Conservation (phyloP, 108 stramenopile species). For the Discostella stelligeroides region DNA sequence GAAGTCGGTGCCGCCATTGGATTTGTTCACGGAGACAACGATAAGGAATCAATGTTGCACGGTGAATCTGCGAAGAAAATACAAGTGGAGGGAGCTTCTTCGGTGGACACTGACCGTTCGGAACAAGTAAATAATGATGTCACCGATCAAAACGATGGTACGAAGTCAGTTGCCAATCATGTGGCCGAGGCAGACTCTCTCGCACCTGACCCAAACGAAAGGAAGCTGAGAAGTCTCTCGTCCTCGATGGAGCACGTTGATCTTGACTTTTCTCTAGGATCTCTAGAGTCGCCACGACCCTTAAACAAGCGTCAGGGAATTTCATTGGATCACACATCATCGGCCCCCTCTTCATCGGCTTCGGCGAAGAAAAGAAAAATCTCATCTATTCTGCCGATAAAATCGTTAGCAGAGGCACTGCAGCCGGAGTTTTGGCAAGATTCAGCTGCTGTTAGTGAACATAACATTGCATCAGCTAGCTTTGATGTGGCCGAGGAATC, state of each 20-base stretch:
- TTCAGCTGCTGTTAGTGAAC: conserved; percentile 32
- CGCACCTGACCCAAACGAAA: neutral
- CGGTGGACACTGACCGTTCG: too few species aligned
- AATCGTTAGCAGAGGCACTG: conserved; percentile 32
- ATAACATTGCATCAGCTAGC: conserved; percentile 37
- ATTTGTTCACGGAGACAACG: too few species aligned
- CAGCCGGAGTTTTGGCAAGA: conserved; percentile 39
- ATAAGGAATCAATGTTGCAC: too few species aligned
- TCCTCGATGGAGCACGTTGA: conserved; percentile 39
- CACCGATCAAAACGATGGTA: conserved; percentile 5
- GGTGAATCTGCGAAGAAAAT: too few species aligned
- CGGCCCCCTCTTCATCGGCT: neutral
- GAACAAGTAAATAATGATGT: too few species aligned
- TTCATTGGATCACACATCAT: neutral
- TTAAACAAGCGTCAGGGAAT: conserved; percentile 25
- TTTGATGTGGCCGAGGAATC: conserved; percentile 39
- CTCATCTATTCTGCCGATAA: conserved; percentile 11
- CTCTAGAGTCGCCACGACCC: conserved; percentile 16
- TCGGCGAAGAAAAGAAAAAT: conserved; percentile 12
- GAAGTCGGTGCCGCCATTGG: too few species aligned
- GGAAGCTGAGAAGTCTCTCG: conserved; percentile 13
- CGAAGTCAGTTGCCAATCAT: neutral
- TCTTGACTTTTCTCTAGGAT: conserved; percentile 39
- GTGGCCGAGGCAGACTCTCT: neutral
- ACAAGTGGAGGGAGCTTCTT: too few species aligned